These are phyloP conservation scores for Catharanthus roseus DNA, from an alignment of 257 asterid genomes.

Conservation along the genomic window DNA sequence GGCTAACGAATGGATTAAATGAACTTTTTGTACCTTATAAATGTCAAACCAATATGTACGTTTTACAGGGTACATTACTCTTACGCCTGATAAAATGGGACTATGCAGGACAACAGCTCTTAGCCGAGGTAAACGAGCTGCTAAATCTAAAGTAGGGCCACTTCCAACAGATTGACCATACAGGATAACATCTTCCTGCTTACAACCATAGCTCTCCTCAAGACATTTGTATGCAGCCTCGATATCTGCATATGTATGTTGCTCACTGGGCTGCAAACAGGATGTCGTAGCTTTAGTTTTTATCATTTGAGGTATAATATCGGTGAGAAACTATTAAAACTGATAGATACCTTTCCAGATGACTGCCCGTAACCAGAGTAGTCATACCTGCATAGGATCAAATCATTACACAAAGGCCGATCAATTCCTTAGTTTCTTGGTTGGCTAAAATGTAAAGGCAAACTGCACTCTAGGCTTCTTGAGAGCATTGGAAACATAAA, in stretches of 20 bases:
- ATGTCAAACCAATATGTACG: conserved; percentile 46
- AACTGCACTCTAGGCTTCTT: neutral
- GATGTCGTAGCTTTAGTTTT: conserved; percentile 12
- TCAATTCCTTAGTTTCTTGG: neutral
- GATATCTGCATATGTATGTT: conserved; percentile 43
- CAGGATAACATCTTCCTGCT: conserved; percentile 41
- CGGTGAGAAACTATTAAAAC: neutral
- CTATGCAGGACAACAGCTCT: conserved; percentile 45
- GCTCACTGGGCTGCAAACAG: conserved; percentile 37
- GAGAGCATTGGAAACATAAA: neutral
- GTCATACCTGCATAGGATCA: conserved; percentile 60
- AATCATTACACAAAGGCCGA: neutral
- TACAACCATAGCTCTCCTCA: conserved; percentile 43
- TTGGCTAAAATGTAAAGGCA: neutral
- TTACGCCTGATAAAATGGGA: conserved; percentile 41
- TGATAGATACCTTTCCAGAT: conserved; percentile 67
- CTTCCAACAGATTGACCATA: conserved; percentile 51
- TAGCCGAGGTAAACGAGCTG: conserved; percentile 35
- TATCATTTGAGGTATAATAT: neutral
- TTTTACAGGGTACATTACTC: conserved; percentile 45
- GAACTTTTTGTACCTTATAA: conserved; percentile 28
- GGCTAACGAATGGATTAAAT: neutral
- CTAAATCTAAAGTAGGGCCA: conserved; percentile 42
- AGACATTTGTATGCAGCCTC: conserved; percentile 46
- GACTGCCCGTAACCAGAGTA: conserved; percentile 96